Evolutionary conservation across 2,329 filamentous ascomycete genomes (phyloP), one percentile per base, ranked within the genome.

Genomic region (Monilinia aucupariae): DNA sequence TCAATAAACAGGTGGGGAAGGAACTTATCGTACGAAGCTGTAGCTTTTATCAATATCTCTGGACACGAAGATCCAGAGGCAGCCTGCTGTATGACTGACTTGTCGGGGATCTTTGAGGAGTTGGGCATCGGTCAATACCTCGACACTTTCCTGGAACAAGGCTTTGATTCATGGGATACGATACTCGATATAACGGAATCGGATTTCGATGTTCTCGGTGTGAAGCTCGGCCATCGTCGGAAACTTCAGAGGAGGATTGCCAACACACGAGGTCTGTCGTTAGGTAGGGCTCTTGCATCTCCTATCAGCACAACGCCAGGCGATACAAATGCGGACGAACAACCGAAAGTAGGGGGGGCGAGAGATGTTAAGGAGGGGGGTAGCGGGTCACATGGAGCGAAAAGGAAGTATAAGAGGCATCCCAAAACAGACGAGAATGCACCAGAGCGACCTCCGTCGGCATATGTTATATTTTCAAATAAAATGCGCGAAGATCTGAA

Each of bases 381-480:
- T 51, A 78, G 70, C 8, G 76, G 72, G 20, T 74, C 78, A 27
- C 76, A 80, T 32, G 70, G 71, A 20, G 75, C 77, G 25, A 92
- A 92, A 75, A 80, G 89, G 52, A 92, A 91, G 72, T 92, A 92
- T 70, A 81, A 88, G 63, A 81, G 89, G 43, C 89, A 92, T 75
- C 89, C 89, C 13, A 91, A 91, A 85, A 81, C 89, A 4, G 90
- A 94, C 69, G 87, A 91, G 64, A 85, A 90, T 76, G 90, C 90
- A 0, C 90, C 90, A 1, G 89, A 92, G 71, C 81, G 90, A 30
- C 89, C 90, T 1, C 88, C 89, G 0, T 93, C 90, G 5, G 90
- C 90, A 56, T 93, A 93, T 76, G 90, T 93, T 15, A 82, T 93
- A 20, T 94, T 94, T 71, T 92, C 90, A 0, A 93, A 93, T 70